A percentile compares a stretch with the other conserved stretches of the same genome.
Conservation (phyloP, 345 rosid species). For the Populus simonii region DNA sequence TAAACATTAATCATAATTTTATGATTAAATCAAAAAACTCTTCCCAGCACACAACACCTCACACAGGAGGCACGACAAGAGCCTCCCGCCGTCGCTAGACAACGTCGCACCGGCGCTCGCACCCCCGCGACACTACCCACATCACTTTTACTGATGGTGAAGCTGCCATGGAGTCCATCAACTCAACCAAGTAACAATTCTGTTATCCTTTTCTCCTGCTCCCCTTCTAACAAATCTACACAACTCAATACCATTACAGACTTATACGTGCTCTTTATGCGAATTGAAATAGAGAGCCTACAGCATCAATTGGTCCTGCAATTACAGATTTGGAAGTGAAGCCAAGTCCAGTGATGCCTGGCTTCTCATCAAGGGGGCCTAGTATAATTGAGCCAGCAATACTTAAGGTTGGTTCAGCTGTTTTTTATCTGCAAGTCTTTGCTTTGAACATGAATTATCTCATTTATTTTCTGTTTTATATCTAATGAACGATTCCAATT, state of each 20-base stretch:
- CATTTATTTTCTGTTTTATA: too few relatives aligned
- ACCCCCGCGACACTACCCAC: too few relatives aligned
- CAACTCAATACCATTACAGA: too few relatives aligned
- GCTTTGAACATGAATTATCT: neutral
- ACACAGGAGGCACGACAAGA: too few relatives aligned
- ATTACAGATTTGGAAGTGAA: neutral
- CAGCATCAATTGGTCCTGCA: neutral
- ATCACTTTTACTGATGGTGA: conserved; percentile 36
- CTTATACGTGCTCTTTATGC: neutral
- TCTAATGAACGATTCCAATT: neutral
- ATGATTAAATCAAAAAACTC: too few relatives aligned
- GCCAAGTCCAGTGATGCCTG: conserved; percentile 12
- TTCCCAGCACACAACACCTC: too few relatives aligned
- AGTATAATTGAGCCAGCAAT: conserved; percentile 21
- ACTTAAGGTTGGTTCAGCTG: conserved; percentile 32
- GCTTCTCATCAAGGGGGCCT: conserved; percentile 22
- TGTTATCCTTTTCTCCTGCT: too few relatives aligned
- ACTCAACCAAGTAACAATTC: conserved; percentile 39
- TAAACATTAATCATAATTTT: too few relatives aligned
- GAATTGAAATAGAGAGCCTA: conserved; percentile 21
- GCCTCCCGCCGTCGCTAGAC: too few relatives aligned
- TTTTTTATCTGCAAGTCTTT: neutral
- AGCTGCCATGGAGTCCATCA: conserved; percentile 33
- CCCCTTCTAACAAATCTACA: too few relatives aligned
- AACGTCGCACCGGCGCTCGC: too few relatives aligned